Conservation (phyloP, 805 yeast species). For the Candida cerambycidarum region DNA sequence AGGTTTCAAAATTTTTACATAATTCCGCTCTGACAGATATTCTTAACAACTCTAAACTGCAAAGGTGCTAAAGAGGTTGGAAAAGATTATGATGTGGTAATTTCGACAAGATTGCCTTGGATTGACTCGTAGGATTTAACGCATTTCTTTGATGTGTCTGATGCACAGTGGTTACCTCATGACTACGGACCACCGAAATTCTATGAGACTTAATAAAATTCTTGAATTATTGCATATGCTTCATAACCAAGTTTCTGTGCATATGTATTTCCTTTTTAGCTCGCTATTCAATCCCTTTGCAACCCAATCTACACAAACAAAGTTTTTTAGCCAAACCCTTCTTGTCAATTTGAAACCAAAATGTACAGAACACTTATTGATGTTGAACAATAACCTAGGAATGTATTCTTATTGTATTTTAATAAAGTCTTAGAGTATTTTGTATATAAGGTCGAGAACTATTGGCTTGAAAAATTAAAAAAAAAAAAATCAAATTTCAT, state of each 20-base stretch:
- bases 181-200: neutral
- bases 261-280: constrained; percentile 4
- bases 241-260: constrained; percentile 7
- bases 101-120: too few species aligned
- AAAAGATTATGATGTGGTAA: too few species aligned
- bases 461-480: neutral
- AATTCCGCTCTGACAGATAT: neutral
- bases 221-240: constrained; percentile 1
- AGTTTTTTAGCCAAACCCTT: neutral
- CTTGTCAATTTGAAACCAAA: too few species aligned
- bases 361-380: too few species aligned
- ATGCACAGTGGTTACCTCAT: too few species aligned
- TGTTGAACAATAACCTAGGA: too few species aligned
- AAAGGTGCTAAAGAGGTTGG: too few species aligned
- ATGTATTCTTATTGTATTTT: too few species aligned
- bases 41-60: too few species aligned
- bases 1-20: neutral
- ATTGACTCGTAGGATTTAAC: too few species aligned
- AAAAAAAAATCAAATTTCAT: constrained; percentile 2
- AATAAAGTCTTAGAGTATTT: too few species aligned
- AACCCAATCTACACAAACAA: neutral
- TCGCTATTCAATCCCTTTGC: neutral
- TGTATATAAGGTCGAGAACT: neutral
- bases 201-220: neutral
- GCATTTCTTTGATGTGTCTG: too few species aligned